phyloP scores from a whole-genome alignment of 179 eudicot genomes.

The Silene coronaria region DNA sequence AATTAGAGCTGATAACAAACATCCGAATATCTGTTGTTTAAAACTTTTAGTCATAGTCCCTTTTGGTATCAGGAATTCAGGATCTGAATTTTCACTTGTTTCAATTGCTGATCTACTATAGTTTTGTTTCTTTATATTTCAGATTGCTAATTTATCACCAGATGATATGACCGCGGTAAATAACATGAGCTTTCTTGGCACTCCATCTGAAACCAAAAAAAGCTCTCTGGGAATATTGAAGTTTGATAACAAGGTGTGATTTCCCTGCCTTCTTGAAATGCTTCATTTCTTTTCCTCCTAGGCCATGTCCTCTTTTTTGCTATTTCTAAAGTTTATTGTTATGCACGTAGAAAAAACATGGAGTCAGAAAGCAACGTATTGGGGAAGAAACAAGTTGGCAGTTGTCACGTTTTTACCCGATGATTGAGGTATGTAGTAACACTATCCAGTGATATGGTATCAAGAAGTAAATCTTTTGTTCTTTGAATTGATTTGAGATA shows the following conservation, averaged over 20 bases:
- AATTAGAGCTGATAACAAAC: not conserved
- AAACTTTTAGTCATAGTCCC: not conserved
- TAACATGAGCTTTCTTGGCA: constrained; percentile 77
- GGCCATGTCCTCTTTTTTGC: constrained; percentile 6
- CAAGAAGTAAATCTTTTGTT: not conserved
- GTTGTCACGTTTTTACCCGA: constrained; percentile 85
- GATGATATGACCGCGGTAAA: constrained; percentile 81
- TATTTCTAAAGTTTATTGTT: constrained; percentile 13
- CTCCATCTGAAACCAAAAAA: constrained; percentile 62
- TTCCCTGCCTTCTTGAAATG: not conserved
- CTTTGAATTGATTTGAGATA: not conserved
- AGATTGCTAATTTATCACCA: constrained; percentile 67
- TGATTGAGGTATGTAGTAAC: constrained; percentile 63
- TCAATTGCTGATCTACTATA: constrained; percentile 2
- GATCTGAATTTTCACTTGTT: not conserved
- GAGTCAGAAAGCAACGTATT: constrained; percentile 70
- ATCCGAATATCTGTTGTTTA: not conserved
- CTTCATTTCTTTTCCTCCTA: not conserved
- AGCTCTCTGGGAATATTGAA: constrained; percentile 58
- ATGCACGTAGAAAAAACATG: constrained; percentile 64
- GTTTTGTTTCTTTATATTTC: constrained; percentile 13
- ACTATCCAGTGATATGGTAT: constrained; percentile 6
- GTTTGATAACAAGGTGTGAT: constrained; percentile 75
- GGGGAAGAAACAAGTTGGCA: constrained; percentile 81
- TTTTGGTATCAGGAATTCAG: not conserved